Conservation (phyloP, 192 early-diverging fungal genomes). For the Entomortierella chlamydospora region DNA sequence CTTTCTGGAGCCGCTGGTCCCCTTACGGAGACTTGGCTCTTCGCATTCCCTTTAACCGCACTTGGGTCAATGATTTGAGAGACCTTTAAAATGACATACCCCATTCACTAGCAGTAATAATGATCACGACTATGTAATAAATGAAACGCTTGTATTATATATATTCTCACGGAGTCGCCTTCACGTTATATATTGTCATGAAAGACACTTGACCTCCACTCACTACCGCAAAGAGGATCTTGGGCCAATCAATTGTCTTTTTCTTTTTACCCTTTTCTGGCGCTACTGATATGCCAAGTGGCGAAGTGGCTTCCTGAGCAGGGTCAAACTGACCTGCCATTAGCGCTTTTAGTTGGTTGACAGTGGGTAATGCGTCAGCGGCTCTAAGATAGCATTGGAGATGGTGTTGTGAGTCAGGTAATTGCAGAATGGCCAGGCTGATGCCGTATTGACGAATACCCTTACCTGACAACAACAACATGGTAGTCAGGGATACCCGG, state of each 20-base stretch:
- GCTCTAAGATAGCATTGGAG: neutral
- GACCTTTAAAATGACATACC: neutral
- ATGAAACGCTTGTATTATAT: neutral
- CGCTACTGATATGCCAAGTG: neutral
- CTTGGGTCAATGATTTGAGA: constrained; percentile 38
- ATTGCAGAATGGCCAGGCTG: neutral
- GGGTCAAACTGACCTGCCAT: constrained; percentile 21
- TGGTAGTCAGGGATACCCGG: constrained; percentile 59
- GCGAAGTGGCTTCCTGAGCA: neutral
- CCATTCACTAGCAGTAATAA: neutral
- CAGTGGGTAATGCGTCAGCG: neutral
- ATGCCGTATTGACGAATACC: neutral
- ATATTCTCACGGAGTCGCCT: constrained; percentile 9
- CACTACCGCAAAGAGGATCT: constrained; percentile 41
- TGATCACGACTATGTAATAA: neutral
- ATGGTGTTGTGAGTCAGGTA: neutral
- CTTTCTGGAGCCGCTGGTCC: constrained; percentile 24
- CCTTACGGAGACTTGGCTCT: constrained; percentile 24
- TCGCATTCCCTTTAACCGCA: constrained; percentile 40
- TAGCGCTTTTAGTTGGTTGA: constrained; percentile 4
- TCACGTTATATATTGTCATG: constrained; percentile 27
- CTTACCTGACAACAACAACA: constrained; percentile 56
- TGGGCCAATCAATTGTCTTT: constrained; percentile 25
- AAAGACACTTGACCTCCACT: constrained; percentile 46
- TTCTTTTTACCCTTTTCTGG: constrained; percentile 21